Conservation (phyloP, 345 rosid genomes). For the Orychophragmus violaceus region DNA sequence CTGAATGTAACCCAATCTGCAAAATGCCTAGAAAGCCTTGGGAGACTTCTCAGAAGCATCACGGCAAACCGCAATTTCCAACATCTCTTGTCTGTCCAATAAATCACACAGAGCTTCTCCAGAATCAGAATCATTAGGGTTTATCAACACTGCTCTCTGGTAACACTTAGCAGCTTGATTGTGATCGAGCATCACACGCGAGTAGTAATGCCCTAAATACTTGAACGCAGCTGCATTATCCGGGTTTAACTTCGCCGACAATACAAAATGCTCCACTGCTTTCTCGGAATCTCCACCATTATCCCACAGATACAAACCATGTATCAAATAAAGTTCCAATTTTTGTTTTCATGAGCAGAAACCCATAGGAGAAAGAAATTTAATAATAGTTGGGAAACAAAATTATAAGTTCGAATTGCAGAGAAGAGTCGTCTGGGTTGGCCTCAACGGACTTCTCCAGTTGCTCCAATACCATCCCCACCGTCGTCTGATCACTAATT, state of each 20-base stretch:
- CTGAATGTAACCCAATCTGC: conserved; percentile 77
- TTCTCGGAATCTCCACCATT: conserved; percentile 37
- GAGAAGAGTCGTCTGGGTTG: conserved; percentile 61
- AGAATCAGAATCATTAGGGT: conserved; percentile 61
- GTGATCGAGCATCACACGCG: conserved; percentile 36
- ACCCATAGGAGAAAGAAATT: too few relatives aligned
- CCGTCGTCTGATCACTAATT: conserved; percentile 8
- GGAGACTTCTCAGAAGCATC: conserved; percentile 84
- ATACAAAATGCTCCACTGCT: conserved; percentile 74
- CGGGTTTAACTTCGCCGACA: conserved; percentile 65
- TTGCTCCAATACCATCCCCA: conserved; percentile 25
- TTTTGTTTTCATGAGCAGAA: background rate
- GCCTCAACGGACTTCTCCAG: conserved; percentile 52
- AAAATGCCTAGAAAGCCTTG: conserved; percentile 92
- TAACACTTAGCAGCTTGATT: conserved; percentile 88
- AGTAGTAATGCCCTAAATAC: conserved; percentile 77
- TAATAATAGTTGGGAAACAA: background rate
- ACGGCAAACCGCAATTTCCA: conserved; percentile 63
- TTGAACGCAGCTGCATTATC: conserved; percentile 57
- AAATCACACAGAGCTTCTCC: conserved; percentile 85
- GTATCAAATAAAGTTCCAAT: conserved; percentile 14
- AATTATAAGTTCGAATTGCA: conserved; percentile 50
- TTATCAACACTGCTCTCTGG: conserved; percentile 66
- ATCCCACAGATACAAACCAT: conserved; percentile 73
- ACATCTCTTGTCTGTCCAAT: conserved; percentile 55